Evolutionary conservation across 2,329 filamentous ascomycete genomes (phyloP), one percentile per base, ranked within the genome.

Genomic region (Knoxdaviesia proteae): DNA sequence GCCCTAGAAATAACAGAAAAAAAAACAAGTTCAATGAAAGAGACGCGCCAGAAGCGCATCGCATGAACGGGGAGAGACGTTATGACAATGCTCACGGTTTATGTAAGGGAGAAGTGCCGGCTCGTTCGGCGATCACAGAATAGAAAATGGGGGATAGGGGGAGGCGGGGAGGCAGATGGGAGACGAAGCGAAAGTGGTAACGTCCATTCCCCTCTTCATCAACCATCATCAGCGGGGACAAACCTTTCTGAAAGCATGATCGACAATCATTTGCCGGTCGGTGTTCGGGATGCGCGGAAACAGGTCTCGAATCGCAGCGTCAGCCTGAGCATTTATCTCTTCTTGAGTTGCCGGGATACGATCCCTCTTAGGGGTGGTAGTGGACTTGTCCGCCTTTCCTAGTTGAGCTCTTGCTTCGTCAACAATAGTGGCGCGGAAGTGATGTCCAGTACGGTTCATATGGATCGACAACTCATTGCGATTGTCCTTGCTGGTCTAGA

Each of bases 271-370:
- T 47, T 70, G 65, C 36, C 74, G 68, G 56, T 79, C 74, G 30
- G 70, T 74, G 47, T 79, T 65, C 7, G 75, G 75, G 42, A 80
- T 77, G 44, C 74, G 63, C 1, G 74, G 75, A 50, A 79, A 79
- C 11, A 79, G 56, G 51, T 79, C 75, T 51, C 69, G 63, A 41
- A 80, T 62, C 7, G 71, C 72, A 32, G 64, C 68, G 53, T 79
- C 72, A 42, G 72, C 74, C 54, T 79, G 72, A 41, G 59, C 59
- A 49, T 77, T 69, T 49, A 79, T 77, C 46, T 76, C 69, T 35
- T 62, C 58, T 50, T 77, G 74, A 2, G 61, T 65, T 40, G 67
- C 59, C 1, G 74, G 74, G 42, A 79, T 76, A 5, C 70, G 68
- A 51, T 77, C 74, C 20, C 20, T 20, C 20, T 20, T 20, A 20